phyloP scores from a whole-genome alignment of 495 filamentous ascomycete species.

The Rhypophila decipiens region DNA sequence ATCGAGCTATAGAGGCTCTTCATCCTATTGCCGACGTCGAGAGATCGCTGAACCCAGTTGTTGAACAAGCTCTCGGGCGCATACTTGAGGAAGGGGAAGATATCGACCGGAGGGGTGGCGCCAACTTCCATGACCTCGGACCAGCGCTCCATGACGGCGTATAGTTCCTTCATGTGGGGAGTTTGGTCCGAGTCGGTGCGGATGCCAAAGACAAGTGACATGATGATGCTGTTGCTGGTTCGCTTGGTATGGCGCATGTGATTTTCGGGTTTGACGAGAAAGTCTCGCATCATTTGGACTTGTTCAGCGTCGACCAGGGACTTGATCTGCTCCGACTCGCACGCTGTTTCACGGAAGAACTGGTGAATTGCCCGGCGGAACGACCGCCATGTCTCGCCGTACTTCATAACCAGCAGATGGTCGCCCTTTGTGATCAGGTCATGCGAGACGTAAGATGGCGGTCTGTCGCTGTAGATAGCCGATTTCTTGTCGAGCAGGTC shows the following conservation, averaged over 20 bases:
- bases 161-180: conserved; percentile 33
- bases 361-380: conserved; percentile 38
- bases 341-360: conserved; percentile 32
- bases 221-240: conserved; percentile 41
- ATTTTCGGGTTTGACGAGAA: conserved; percentile 29
- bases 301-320: conserved; percentile 39
- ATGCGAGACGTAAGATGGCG: conserved; percentile 33
- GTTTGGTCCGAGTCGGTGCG: conserved; percentile 24
- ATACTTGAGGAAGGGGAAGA: conserved; percentile 36
- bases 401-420: conserved; percentile 38
- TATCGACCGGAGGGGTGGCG: conserved; percentile 46
- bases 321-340: conserved; percentile 38
- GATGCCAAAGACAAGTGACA: conserved; percentile 34
- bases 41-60: conserved; percentile 32
- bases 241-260: conserved; percentile 42
- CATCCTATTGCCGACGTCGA: conserved; percentile 35
- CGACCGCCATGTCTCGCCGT: conserved; percentile 32
- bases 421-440: conserved; percentile 36
- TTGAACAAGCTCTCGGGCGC: conserved; percentile 37
- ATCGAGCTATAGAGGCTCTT: conserved; percentile 29
- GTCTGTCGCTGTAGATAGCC: conserved; percentile 34
- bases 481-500: conserved; percentile 25
- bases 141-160: conserved; percentile 44
- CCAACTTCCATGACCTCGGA: conserved; percentile 41
- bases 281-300: conserved; percentile 38